Percentiles rank a stretch among this genome's conserved stretches.
Evolutionary conservation across 116 monocot species (phyloP).

Genomic region (Zostera marina): DNA sequence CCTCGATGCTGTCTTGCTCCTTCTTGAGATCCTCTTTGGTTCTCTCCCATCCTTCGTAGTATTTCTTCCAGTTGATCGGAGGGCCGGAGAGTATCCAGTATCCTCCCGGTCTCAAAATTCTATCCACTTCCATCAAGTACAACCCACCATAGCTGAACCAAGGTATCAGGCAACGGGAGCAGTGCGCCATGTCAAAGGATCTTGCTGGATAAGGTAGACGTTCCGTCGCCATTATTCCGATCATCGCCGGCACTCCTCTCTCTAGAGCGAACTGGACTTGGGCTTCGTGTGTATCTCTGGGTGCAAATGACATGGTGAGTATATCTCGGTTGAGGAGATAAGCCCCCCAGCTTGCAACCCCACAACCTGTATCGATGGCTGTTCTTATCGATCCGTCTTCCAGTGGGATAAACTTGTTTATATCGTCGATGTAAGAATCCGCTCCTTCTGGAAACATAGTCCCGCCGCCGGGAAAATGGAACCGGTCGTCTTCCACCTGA

Average conservation of each 20-base stretch:
- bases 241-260: constrained; percentile 57
- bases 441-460: constrained; percentile 73
- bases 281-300: constrained; percentile 49
- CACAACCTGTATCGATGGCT: constrained; percentile 74
- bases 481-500: constrained; percentile 51
- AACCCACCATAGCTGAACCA: constrained; percentile 42
- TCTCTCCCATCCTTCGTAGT: constrained; percentile 69
- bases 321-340: constrained; percentile 49
- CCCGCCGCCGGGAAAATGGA: constrained; percentile 63
- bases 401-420: constrained; percentile 37
- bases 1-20: constrained; percentile 66
- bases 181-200: constrained; percentile 53
- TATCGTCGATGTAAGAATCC: constrained; percentile 69
- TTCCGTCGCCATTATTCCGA: constrained; percentile 36
- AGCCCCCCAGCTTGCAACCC: constrained; percentile 66
- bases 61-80: constrained; percentile 59
- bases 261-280: constrained; percentile 60
- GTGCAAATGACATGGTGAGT: constrained; percentile 55
- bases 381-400: constrained; percentile 55
- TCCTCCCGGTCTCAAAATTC: constrained; percentile 68
- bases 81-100: constrained; percentile 80
- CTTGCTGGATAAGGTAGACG: constrained; percentile 45
- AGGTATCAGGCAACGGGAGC: constrained; percentile 48
- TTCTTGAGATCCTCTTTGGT: constrained; percentile 55
- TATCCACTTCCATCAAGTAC: constrained; percentile 62